phyloP scores from a whole-genome alignment of 2,329 filamentous ascomycete species.

The Stylonectria norvegica region DNA sequence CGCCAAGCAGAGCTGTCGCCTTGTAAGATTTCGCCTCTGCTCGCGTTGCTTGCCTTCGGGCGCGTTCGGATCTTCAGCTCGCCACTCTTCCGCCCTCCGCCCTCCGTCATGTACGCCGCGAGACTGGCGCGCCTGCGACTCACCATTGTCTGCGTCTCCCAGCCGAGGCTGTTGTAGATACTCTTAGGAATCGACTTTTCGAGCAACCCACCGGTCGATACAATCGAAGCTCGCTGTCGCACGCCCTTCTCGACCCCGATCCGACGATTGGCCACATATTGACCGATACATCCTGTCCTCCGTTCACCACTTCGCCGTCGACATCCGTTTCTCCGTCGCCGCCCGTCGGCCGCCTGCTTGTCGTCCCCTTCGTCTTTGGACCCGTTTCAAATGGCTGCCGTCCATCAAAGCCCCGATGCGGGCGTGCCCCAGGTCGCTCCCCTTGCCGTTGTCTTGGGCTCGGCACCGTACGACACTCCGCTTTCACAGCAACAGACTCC shows the following conservation, averaged over 20 bases:
- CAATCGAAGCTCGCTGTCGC: slow-evolving; percentile 5
- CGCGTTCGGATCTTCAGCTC: too few relatives aligned
- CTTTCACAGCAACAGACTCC: slow-evolving; percentile 27
- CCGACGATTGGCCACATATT: slow-evolving; percentile 7
- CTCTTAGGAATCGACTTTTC: slow-evolving; percentile 17
- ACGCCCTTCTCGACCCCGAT: slow-evolving; percentile 10
- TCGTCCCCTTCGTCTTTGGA: slow-evolving; percentile 4
- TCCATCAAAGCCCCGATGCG: slow-evolving; percentile 24
- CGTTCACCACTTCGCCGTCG: slow-evolving; percentile 2
- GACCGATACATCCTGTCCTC: background rate
- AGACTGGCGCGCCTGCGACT: slow-evolving; percentile 25
- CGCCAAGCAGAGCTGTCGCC: too few relatives aligned
- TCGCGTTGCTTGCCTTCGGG: too few relatives aligned
- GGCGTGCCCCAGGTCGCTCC: slow-evolving; percentile 14
- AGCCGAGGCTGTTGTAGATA: slow-evolving; percentile 18
- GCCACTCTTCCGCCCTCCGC: slow-evolving; percentile 7
- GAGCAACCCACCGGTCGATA: slow-evolving; percentile 8
- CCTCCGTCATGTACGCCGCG: slow-evolving; percentile 27
- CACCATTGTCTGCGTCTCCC: slow-evolving; percentile 17
- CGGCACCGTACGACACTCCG: slow-evolving; percentile 22
- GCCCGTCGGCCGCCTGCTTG: slow-evolving; percentile 4
- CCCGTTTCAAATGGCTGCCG: slow-evolving; percentile 21
- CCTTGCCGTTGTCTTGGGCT: slow-evolving; percentile 16
- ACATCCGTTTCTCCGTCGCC: slow-evolving; percentile 3
- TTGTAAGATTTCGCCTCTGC: too few relatives aligned